These are phyloP conservation scores for Salix arbutifolia DNA, from an alignment of 345 rosid species.

Conservation along the genomic window DNA sequence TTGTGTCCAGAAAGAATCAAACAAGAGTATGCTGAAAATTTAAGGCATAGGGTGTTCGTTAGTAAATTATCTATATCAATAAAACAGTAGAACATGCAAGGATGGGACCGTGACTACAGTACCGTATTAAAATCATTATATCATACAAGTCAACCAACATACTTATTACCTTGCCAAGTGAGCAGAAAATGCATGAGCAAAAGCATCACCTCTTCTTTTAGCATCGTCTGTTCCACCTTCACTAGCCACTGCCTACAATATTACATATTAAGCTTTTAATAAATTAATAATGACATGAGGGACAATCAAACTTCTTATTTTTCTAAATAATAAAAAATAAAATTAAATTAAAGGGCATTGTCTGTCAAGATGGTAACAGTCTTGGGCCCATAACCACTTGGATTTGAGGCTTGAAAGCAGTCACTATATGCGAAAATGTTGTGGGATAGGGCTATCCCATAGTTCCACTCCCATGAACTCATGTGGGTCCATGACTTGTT, in stretches of 20 bases:
- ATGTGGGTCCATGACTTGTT: background rate
- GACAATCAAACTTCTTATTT: background rate
- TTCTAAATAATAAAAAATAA: background rate
- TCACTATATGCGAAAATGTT: background rate
- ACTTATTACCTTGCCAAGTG: constrained; percentile 79
- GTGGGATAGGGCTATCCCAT: background rate
- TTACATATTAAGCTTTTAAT: constrained; percentile 20
- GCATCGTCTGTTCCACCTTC: constrained; percentile 99
- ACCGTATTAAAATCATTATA: background rate
- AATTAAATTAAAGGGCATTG: background rate
- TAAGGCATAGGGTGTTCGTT: background rate
- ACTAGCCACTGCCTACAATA: constrained; percentile 91
- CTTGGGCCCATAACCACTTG: background rate
- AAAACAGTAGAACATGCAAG: background rate
- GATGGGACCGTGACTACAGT: background rate
- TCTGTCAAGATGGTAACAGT: background rate
- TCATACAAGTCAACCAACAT: background rate
- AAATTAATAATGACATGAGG: background rate
- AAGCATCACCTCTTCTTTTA: constrained; percentile 95
- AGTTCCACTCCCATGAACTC: background rate
- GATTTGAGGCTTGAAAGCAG: background rate
- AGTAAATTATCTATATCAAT: background rate
- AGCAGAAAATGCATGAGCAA: constrained; percentile 98
- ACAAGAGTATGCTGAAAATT: background rate
- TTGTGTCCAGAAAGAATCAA: constrained; percentile 1